Base-by-base conservation (phyloP, 345 rosid genomes). In the Crucihimalaya himalaica region DNA sequence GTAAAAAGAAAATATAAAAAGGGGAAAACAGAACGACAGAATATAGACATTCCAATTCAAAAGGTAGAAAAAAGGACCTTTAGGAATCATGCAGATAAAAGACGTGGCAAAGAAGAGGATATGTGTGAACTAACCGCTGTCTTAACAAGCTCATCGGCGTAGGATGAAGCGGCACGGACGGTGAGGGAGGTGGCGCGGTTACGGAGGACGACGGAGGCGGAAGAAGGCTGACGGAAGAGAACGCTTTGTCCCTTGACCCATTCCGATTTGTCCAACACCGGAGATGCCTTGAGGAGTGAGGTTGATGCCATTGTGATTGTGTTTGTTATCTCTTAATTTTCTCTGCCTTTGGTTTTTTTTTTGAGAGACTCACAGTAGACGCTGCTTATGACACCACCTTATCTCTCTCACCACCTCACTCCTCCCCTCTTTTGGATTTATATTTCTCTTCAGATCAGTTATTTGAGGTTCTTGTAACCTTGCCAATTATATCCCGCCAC, bases 141-240 rank as follows among this genome's bases (percentile, higher is more conserved):
- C 85, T 89, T 88, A 77, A 94, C 84, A 54, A 94, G 98, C 89
- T 94, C 98, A 73, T 94, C 97, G 3, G 96, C 95, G 61, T 94
- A 94, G 73, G 97, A 79, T 54, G 97, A 82, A 48, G 86, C 81
- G 15, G 97, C 95, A 15, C 89, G 92, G 79, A 89, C 70, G 70
- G 89, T 72, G 65, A 91, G 80, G 3, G 92, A 37, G 48, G 85
- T 58, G 48, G 82, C 40, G 27, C 92, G 72, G 74, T 56, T 77
- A 78, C 84, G 84, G 61, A 86, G 72, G 51, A 86, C 72, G 81
- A 84, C 50, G 78, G 84, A 1, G 90, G 82, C 23, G 89, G 83
- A 32, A 88, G 80, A 72, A 20, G 92, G 78, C 66, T 81, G 83
- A 73, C 96, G 95, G 81, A 78, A 66, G 59, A 78, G 73, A 66